Evolutionary conservation across 164 flowering plant genomes (phyloP), one percentile per base, ranked within the genome.

Genomic region (Nelumbo lutea): DNA sequence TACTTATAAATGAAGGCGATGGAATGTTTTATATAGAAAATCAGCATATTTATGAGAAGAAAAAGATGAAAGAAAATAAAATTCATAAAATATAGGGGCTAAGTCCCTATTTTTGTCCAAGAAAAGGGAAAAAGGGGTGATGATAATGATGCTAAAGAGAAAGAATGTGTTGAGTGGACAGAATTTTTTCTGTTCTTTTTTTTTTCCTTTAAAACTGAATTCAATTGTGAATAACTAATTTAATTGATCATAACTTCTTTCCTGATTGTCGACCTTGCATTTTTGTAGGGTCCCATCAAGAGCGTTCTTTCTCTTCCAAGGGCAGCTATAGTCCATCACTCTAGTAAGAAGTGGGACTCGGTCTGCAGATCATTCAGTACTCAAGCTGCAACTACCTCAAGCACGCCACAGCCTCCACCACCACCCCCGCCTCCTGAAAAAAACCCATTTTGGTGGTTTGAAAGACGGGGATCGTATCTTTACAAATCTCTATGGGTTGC

Each of bases 381-480:
- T 52, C 90, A 89, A 76, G 80, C 88, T 73, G 83, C 97, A 69
- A 69, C 88, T 45, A 78, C 88, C 71, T 74, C 86, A 48, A 70
- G 70, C 68, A 76, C 92, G 55, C 87, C 97, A 38, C 97, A 83
- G 75, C 88, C 98, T 67, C 92, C 96, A 7, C 90, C 97, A 13
- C 96, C 98, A 11, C 97, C 96, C 15, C 97, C 97, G 15, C 96
- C 97, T 61, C 89, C 98, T 9, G 98, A 27, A 93, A 84, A 84
- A 86, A 75, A 91, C 96, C 68, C 97, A 90, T 72, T 94, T 94
- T 83, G 98, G 98, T 59, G 96, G 91, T 69, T 79, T 94, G 60
- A 91, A 88, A 75, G 97, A 94, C 80, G 98, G 91, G 68, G 98
- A 94, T 58, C 88, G 98, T 45, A 94, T 94, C 64, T 94, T 94